Evolutionary conservation across 2,329 filamentous ascomycete genomes (phyloP).

Genomic region (Hypoxylon sp.): DNA sequence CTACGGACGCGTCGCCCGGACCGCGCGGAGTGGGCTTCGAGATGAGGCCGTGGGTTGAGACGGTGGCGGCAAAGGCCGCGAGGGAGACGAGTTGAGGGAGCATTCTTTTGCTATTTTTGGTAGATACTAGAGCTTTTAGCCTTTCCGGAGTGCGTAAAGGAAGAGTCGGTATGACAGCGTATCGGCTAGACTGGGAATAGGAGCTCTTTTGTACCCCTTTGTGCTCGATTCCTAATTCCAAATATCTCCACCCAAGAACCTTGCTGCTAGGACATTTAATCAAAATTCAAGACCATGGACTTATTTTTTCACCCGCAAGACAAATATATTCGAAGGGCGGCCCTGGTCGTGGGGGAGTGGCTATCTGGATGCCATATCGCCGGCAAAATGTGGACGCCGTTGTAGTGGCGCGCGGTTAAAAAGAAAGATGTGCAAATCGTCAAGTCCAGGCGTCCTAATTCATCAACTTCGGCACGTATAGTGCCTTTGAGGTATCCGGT

Average conservation of each 20-base stretch:
- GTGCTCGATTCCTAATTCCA: slow-evolving; percentile 39
- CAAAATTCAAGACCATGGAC: slow-evolving; percentile 27
- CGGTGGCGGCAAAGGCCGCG: slow-evolving; percentile 46
- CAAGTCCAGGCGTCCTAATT: slow-evolving; percentile 33
- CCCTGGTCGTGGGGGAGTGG: slow-evolving; percentile 35
- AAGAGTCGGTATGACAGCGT: not conserved
- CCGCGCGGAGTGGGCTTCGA: slow-evolving; percentile 46
- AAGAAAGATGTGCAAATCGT: slow-evolving; percentile 27
- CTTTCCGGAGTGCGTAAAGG: not conserved
- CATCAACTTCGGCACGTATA: slow-evolving; percentile 32
- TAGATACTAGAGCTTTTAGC: not conserved
- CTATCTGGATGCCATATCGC: slow-evolving; percentile 39
- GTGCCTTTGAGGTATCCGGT: slow-evolving; percentile 22
- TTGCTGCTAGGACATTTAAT: slow-evolving; percentile 34
- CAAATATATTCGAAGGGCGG: slow-evolving; percentile 44
- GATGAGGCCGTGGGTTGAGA: slow-evolving; percentile 50
- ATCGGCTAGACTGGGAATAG: slow-evolving; percentile 24
- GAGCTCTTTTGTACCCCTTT: slow-evolving; percentile 40
- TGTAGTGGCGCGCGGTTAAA: slow-evolving; percentile 43
- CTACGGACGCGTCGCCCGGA: slow-evolving; percentile 46
- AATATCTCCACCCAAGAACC: slow-evolving; percentile 34
- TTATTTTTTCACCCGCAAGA: slow-evolving; percentile 35
- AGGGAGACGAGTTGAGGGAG: slow-evolving; percentile 42
- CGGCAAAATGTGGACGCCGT: slow-evolving; percentile 43
- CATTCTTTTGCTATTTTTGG: slow-evolving; percentile 39